Evolutionary conservation across 2,329 filamentous ascomycete species (phyloP), one percentile per base, ranked within the genome.

Genomic region (Clarireedia homoeocarpa): DNA sequence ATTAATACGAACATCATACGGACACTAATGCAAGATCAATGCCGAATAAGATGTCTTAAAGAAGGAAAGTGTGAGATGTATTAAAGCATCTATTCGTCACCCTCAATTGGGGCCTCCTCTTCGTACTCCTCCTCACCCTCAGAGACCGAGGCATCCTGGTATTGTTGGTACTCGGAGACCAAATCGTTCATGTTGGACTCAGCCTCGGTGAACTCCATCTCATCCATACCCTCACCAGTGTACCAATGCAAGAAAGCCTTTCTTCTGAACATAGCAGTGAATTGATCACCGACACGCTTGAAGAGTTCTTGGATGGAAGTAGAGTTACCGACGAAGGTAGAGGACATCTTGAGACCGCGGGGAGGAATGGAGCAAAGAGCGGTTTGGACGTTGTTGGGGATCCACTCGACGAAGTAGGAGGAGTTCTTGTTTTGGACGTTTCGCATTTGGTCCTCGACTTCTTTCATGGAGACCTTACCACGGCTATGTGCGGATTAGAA

Each of bases 211-310:
- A 99, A 99, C 82, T 99, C 94, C 94, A 99, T 97, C 87, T 99
- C 94, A 79, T 99, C 94, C 94, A 99, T 99, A 80, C 94, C 94
- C 84, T 99, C 94, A 73, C 91, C 91, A 85, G 94, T 99, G 81
- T 99, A 99, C 94, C 94, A 99, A 83, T 97, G 94, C 85, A 99
- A 89, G 91, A 99, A 99, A 86, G 94, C 94, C 89, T 97, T 99
- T 80, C 94, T 91, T 80, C 94, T 85, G 88, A 99, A 99, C 94
- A 99, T 99, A 74, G 91, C 94, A 79, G 88, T 91, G 85, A 99
- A 99, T 81, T 99, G 94, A 77, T 99, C 94, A 73, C 94, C 94
- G 69, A 99, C 82, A 85, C 94, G 92, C 90, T 99, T 97, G 89
- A 99, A 99, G 70, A 99, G 89, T 82, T 99, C 94, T 83, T 99